phyloP scores from a whole-genome alignment of 306 rosid genomes.

The apple (Malus domestica) region DNA sequence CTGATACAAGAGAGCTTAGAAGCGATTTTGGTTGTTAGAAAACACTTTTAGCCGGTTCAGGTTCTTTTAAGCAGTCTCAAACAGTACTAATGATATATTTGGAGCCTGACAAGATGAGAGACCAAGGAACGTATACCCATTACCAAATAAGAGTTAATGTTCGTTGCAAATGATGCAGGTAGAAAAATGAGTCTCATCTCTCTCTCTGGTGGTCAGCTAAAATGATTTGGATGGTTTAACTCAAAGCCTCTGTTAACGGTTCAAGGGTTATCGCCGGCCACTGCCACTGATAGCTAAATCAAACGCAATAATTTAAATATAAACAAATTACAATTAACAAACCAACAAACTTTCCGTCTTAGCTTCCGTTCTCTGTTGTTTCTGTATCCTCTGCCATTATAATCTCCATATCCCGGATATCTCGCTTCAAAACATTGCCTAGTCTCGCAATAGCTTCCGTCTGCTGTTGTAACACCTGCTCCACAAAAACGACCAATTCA shows the following conservation, averaged over 20 bases:
- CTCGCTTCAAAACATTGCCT: constrained; percentile 85
- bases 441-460: constrained; percentile 91
- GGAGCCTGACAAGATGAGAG: too few species aligned
- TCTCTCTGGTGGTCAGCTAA: not conserved
- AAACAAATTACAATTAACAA: not conserved
- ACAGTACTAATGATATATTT: too few species aligned
- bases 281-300: not conserved
- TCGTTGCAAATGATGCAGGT: not conserved
- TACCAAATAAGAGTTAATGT: not conserved
- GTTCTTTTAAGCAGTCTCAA: too few species aligned
- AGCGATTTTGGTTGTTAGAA: not conserved
- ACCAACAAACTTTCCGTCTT: not conserved
- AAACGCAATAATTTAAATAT: not conserved
- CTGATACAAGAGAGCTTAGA: not conserved
- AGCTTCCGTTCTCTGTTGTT: constrained; percentile 22
- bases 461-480: constrained; percentile 89
- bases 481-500: not conserved
- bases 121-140: too few species aligned
- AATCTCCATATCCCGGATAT: constrained; percentile 80
- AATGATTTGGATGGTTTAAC: not conserved
- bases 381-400: constrained; percentile 65
- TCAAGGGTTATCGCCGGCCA: not conserved
- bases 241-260: not conserved
- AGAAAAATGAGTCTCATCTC: not conserved
- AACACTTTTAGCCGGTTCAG: not conserved